Conservation (phyloP, 257 asterid genomes). For the Asclepias syriaca region DNA sequence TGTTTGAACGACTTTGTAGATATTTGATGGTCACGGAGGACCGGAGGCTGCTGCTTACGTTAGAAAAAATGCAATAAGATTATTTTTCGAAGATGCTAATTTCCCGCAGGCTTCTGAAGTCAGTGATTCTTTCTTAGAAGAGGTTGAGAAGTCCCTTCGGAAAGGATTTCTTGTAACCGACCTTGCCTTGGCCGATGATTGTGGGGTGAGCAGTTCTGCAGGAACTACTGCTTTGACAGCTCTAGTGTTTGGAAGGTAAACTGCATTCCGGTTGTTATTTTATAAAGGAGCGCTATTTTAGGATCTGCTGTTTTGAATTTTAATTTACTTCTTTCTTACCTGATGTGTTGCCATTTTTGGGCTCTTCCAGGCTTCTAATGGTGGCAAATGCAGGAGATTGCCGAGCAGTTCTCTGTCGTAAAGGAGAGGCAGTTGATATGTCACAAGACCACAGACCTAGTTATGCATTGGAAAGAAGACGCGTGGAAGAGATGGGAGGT, state of each 20-base stretch:
- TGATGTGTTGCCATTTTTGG: neutral
- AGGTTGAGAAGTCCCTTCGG: slow-evolving; percentile 34
- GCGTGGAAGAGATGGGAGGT: slow-evolving; percentile 73
- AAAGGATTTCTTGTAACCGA: slow-evolving; percentile 62
- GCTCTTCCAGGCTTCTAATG: slow-evolving; percentile 55
- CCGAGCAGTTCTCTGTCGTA: slow-evolving; percentile 79
- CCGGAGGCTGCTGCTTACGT: slow-evolving; percentile 85
- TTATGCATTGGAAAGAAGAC: slow-evolving; percentile 45
- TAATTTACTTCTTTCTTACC: neutral
- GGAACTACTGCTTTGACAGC: slow-evolving; percentile 75
- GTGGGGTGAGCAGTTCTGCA: slow-evolving; percentile 50
- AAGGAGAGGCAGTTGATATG: slow-evolving; percentile 75
- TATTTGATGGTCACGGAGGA: slow-evolving; percentile 92
- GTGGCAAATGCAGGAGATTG: slow-evolving; percentile 88
- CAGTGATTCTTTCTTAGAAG: slow-evolving; percentile 35
- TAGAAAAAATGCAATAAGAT: slow-evolving; percentile 43
- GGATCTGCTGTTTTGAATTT: neutral
- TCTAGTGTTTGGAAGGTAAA: slow-evolving; percentile 58
- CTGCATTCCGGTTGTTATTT: neutral
- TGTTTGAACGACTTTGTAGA: slow-evolving; percentile 16
- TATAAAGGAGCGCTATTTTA: neutral
- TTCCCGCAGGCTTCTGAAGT: slow-evolving; percentile 45
- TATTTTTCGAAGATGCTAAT: slow-evolving; percentile 54
- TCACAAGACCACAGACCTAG: slow-evolving; percentile 75
- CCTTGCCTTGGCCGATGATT: slow-evolving; percentile 55